phyloP scores from a whole-genome alignment of 176 grass and related monocot genomes.

The Zoysia pacifica region DNA sequence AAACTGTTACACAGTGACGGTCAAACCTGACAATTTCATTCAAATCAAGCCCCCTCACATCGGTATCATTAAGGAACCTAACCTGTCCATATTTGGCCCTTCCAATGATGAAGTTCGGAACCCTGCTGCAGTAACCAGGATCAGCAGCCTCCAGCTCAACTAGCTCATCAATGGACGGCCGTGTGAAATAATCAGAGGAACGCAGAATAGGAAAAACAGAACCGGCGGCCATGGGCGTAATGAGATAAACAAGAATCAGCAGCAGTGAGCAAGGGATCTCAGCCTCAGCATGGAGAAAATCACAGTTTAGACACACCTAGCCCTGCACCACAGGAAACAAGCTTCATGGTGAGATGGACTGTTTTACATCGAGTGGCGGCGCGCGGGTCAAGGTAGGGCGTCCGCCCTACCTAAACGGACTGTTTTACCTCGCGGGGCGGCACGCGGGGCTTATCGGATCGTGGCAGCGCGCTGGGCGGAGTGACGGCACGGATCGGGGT shows the following conservation, averaged over 20 bases:
- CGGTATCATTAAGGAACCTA: constrained; percentile 55
- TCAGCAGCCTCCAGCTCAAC: constrained; percentile 54
- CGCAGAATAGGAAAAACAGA: constrained; percentile 52
- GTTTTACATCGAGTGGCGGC: no score
- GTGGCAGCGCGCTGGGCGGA: no score
- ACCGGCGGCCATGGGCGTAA: constrained; percentile 18
- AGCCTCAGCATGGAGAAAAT: neutral
- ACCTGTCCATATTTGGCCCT: constrained; percentile 63
- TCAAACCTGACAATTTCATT: constrained; percentile 69
- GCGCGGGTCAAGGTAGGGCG: no score
- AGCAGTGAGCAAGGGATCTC: neutral
- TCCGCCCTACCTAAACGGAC: no score
- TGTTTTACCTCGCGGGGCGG: no score
- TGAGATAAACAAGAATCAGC: neutral
- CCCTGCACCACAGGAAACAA: constrained; percentile 27
- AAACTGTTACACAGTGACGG: constrained; percentile 62
- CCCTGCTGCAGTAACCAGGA: constrained; percentile 71
- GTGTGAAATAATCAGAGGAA: constrained; percentile 70
- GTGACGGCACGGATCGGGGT: no score
- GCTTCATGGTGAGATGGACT: constrained; percentile 17
- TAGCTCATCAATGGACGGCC: constrained; percentile 72
- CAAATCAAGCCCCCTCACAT: constrained; percentile 76
- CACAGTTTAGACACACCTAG: neutral
- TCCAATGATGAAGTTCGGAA: constrained; percentile 70
- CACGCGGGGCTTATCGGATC: no score